phyloP scores from a whole-genome alignment of 164 flowering plant genomes.

The Akebia trifoliata region DNA sequence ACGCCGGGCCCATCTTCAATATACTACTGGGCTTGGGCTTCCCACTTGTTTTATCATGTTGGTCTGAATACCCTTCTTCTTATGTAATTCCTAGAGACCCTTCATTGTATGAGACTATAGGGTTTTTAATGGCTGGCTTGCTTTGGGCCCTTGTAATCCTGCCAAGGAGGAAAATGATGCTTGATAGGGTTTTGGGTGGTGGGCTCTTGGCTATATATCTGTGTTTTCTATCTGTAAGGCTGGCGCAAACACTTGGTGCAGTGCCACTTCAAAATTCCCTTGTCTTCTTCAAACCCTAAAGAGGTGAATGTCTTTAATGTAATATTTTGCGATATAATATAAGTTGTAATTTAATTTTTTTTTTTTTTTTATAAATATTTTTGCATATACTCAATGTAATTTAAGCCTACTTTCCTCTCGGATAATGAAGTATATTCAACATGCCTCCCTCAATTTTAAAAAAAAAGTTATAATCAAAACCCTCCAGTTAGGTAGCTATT shows the following conservation, averaged over 20 bases:
- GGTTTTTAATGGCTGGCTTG: slow-evolving; percentile 51
- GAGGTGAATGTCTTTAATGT: not conserved
- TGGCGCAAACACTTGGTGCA: slow-evolving; percentile 22
- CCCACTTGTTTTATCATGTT: slow-evolving; percentile 43
- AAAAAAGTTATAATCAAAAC: no score
- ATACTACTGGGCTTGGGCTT: slow-evolving; percentile 58
- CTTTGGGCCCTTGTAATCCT: slow-evolving; percentile 67
- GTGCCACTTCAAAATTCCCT: not conserved
- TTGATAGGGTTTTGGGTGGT: slow-evolving; percentile 37
- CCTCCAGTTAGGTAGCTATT: no score
- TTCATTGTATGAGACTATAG: slow-evolving; percentile 43
- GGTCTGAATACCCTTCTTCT: slow-evolving; percentile 38
- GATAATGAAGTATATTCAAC: no score
- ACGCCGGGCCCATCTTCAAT: slow-evolving; percentile 76
- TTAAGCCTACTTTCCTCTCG: no score
- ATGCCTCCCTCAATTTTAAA: no score
- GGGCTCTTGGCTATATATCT: slow-evolving; percentile 55
- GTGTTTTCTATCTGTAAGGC: slow-evolving; percentile 44
- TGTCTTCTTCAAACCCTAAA: not conserved
- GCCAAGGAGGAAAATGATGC: slow-evolving; percentile 51
- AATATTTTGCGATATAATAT: no score
- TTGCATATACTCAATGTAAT: no score
- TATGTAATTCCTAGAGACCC: slow-evolving; percentile 36
- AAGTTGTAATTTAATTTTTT: no score
- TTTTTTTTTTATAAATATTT: no score